Evolutionary conservation across 805 yeast genomes (phyloP).

Genomic region (Saturnispora quitensis): DNA sequence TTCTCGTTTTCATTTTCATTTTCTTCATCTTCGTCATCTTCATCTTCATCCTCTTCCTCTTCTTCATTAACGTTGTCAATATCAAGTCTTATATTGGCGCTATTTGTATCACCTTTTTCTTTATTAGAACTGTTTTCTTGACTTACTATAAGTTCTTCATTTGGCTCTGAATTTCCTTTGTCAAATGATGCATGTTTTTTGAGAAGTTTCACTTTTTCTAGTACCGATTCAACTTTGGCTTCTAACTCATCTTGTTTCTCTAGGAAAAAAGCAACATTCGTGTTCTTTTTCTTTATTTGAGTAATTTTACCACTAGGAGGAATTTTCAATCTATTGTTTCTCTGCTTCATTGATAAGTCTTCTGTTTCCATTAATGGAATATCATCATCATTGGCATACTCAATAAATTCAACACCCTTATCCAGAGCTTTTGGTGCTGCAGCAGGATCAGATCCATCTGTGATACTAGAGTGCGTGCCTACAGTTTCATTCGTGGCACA

Average conservation of each 20-base stretch:
- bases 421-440: neutral
- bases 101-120: slow-evolving; percentile 44
- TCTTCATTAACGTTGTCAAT: slow-evolving; percentile 24
- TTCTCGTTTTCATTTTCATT: slow-evolving; percentile 25
- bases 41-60: slow-evolving; percentile 24
- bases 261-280: slow-evolving; percentile 46
- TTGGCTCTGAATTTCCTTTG: neutral
- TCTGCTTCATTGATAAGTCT: slow-evolving; percentile 69
- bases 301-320: slow-evolving; percentile 88
- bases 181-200: neutral
- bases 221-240: slow-evolving; percentile 1
- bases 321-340: slow-evolving; percentile 65
- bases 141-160: neutral
- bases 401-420: slow-evolving; percentile 13
- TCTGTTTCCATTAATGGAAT: slow-evolving; percentile 71
- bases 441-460: neutral
- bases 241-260: slow-evolving; percentile 27
- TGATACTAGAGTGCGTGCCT: neutral
- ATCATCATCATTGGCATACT: slow-evolving; percentile 28
- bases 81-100: slow-evolving; percentile 22
- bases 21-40: slow-evolving; percentile 24
- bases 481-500: neutral
- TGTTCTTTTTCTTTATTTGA: slow-evolving; percentile 53
- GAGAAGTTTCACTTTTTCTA: neutral
- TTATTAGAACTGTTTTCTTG: neutral